A percentile compares a stretch with the other conserved stretches of the same genome.
These are phyloP conservation scores for Trichophyton verrucosum DNA, from an alignment of 2,329 filamentous ascomycete genomes.

Conservation along the genomic window DNA sequence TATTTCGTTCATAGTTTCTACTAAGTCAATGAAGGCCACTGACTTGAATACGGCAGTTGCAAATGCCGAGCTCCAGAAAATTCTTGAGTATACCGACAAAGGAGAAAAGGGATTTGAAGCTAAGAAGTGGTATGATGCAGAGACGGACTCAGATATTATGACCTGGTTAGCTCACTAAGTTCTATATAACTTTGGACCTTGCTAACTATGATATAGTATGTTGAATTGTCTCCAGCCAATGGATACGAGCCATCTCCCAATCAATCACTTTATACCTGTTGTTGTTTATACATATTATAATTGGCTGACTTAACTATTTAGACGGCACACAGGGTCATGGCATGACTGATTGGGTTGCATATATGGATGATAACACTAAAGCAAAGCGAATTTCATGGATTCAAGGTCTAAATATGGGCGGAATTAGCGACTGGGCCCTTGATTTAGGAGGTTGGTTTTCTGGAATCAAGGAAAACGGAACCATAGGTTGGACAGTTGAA, in stretches of 20 bases:
- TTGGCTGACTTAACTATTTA: neutral
- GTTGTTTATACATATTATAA: neutral
- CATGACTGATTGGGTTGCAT: conserved; percentile 23
- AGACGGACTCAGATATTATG: conserved; percentile 16
- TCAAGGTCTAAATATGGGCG: conserved; percentile 18
- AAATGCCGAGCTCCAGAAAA: neutral
- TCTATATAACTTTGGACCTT: neutral
- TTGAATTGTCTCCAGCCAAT: neutral
- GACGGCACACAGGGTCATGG: conserved; percentile 13
- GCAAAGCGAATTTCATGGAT: conserved; percentile 13
- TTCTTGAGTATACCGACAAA: neutral
- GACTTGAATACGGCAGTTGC: neutral
- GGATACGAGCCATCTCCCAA: neutral
- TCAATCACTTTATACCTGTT: neutral
- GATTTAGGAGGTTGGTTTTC: conserved; percentile 16
- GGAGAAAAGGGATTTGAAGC: neutral
- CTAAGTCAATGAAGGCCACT: neutral
- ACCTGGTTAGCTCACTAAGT: conserved; percentile 14
- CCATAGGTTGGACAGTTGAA: neutral
- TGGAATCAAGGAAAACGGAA: neutral
- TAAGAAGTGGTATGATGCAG: neutral
- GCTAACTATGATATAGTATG: neutral
- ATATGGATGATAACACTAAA: conserved; percentile 20
- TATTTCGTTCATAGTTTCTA: neutral
- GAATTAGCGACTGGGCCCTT: conserved; percentile 25